Base-by-base conservation (phyloP, 2,329 filamentous ascomycete genomes). In the Aspergillus sp. region DNA sequence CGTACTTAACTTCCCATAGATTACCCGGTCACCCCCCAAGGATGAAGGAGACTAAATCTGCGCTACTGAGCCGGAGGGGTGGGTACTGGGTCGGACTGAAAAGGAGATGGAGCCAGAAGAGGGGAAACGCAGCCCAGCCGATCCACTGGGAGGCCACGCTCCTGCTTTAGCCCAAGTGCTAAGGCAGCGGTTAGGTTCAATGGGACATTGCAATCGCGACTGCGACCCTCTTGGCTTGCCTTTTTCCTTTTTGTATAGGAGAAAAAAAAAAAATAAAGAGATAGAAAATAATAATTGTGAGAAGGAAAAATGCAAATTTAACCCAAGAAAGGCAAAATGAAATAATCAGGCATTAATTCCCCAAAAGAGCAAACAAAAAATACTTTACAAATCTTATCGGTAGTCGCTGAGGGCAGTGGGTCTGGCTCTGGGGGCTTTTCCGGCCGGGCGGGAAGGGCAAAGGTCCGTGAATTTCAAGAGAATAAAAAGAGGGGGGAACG, bases 21-120 rank as follows among this genome's bases (percentile, higher is more conserved):
- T 23, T 44, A 44, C 41, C 41, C 41, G 41, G 41, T 44, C 41
- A 47, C 54, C 32, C 19, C 32, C 19, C 39, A 36, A 13, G 32
- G 5, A 13, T 51, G 52, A 39, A 47, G 23, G 25, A 58, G 25
- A 58, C 56, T 59, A 53, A 59, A 27, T 25, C 59, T 54, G 62
- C 63, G 57, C 60, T 54, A 63, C 57, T 51, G 62, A 63, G 62
- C 64, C 66, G 54, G 60, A 63, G 62, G 48, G 62, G 64, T 68
- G 66, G 65, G 57, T 63, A 58, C 61, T 63, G 54, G 56, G 51
- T 32, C 55, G 44, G 57, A 60, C 54, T 52, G 44, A 39, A 62
- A 59, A 62, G 56, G 55, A 57, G 54, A 54, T 23, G 53, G 54
- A 48, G 49, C 42, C 39, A 49, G 51, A 56, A 44, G 42, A 54